Evolutionary conservation across 768 basidiomycete species (phyloP).

Genomic region (Leccinum longicurvipes): DNA sequence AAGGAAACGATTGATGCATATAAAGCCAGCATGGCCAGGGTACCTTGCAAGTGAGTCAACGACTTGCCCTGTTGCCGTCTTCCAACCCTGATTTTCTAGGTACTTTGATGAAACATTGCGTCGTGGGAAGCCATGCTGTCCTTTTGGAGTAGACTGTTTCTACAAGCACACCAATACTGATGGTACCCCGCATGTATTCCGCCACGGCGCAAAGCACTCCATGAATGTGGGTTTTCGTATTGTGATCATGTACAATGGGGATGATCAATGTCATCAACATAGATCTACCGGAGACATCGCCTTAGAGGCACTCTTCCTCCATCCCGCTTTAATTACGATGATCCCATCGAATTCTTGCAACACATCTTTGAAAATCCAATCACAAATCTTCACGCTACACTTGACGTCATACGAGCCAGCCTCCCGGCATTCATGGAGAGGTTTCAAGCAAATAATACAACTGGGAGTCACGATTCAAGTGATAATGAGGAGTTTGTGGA

Average conservation of each 20-base stretch:
- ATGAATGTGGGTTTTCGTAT: conserved; percentile 47
- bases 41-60: conserved; percentile 59
- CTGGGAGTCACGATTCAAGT: conserved; percentile 29
- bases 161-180: conserved; percentile 69
- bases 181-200: conserved; percentile 57
- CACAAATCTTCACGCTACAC: conserved; percentile 42
- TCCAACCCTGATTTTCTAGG: conserved; percentile 31
- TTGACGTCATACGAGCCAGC: conserved; percentile 33
- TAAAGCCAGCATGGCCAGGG: conserved; percentile 68
- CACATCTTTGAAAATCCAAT: conserved; percentile 46
- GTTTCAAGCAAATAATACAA: conserved; percentile 10
- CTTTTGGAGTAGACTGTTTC: conserved; percentile 80
- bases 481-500: conserved; percentile 28
- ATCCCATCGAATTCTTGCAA: conserved; percentile 43
- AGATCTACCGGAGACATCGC: conserved; percentile 28
- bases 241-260: conserved; percentile 27
- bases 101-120: conserved; percentile 57
- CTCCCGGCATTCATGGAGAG: conserved; percentile 31
- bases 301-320: conserved; percentile 22
- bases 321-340: conserved; percentile 30
- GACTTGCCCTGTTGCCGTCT: background rate
- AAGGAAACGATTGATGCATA: conserved; percentile 50
- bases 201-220: conserved; percentile 49
- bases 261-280: background rate
- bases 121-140: conserved; percentile 54